A percentile compares a stretch with the other conserved stretches of the same genome.
Conservation (phyloP, 1,284 basidiomycete genomes). For the Cryptococcus sp. region DNA sequence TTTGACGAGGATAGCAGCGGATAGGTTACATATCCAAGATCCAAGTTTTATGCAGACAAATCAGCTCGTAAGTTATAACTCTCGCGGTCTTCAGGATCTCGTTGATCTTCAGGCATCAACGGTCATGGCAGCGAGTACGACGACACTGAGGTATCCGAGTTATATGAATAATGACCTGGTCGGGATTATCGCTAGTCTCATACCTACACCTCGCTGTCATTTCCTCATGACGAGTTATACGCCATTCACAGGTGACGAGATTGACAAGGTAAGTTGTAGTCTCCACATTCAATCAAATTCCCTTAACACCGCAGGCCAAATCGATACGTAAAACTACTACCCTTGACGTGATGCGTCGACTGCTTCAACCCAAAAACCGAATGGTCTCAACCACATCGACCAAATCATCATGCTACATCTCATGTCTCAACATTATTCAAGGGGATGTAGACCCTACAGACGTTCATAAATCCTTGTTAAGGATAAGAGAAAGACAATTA, state of each 20-base stretch:
- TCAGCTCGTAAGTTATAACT: slow-evolving; percentile 65
- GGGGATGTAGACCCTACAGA: slow-evolving; percentile 98
- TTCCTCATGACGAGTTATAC: slow-evolving; percentile 99
- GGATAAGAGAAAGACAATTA: slow-evolving; percentile 92
- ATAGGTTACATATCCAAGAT: slow-evolving; percentile 83
- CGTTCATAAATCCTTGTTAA: slow-evolving; percentile 93
- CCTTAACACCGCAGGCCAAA: slow-evolving; percentile 59
- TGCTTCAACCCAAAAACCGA: slow-evolving; percentile 96
- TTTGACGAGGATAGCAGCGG: slow-evolving; percentile 82
- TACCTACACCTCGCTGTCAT: slow-evolving; percentile 97
- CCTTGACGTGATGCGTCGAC: slow-evolving; percentile 95
- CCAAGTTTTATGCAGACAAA: slow-evolving; percentile 93
- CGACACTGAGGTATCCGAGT: slow-evolving; percentile 93
- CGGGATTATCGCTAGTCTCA: slow-evolving; percentile 93
- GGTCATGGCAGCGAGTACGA: slow-evolving; percentile 94
- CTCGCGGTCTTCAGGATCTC: neutral
- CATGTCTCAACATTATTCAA: slow-evolving; percentile 97
- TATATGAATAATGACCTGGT: slow-evolving; percentile 99
- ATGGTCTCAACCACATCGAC: slow-evolving; percentile 94
- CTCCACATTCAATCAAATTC: neutral
- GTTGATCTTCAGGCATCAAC: slow-evolving; percentile 68
- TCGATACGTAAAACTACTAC: slow-evolving; percentile 89
- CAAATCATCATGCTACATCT: slow-evolving; percentile 92
- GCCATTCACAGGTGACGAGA: slow-evolving; percentile 93
- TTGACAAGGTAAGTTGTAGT: slow-evolving; percentile 66